phyloP scores from a whole-genome alignment of 345 rosid species.

The Gossypium turneri region DNA sequence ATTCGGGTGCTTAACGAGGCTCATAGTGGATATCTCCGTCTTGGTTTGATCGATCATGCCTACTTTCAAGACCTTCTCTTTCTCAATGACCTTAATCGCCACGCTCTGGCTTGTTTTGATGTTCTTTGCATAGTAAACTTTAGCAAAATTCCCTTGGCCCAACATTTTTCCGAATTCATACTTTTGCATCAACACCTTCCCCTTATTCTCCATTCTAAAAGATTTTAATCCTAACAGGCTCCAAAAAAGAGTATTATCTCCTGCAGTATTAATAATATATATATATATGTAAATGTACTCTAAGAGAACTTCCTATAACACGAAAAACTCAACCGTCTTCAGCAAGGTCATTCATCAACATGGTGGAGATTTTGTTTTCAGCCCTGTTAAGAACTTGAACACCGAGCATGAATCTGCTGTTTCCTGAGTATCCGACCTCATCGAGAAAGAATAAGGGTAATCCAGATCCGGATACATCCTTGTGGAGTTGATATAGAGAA shows the following conservation, averaged over 20 bases:
- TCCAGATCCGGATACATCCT: slow-evolving; percentile 17
- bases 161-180: slow-evolving; percentile 18
- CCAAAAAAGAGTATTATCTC: neutral
- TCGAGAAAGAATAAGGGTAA: slow-evolving; percentile 9
- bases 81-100: slow-evolving; percentile 29
- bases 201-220: slow-evolving; percentile 12
- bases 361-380: slow-evolving; percentile 14
- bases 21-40: slow-evolving; percentile 30
- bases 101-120: slow-evolving; percentile 12
- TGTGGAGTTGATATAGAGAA: slow-evolving; percentile 17
- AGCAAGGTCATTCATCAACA: slow-evolving; percentile 24
- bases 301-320: neutral
- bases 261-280: neutral
- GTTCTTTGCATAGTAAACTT: slow-evolving; percentile 15
- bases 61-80: slow-evolving; percentile 25
- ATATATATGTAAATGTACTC: neutral
- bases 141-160: slow-evolving; percentile 20
- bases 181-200: slow-evolving; percentile 19
- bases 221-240: neutral
- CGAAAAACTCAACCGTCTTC: slow-evolving; percentile 39
- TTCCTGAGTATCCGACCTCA: slow-evolving; percentile 9
- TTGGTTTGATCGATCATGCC: slow-evolving; percentile 28
- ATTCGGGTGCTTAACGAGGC: slow-evolving; percentile 30
- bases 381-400: slow-evolving; percentile 15
- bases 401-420: slow-evolving; percentile 2